Evolutionary conservation across 257 asterid species (phyloP), one percentile per base, ranked within the genome.

Genomic region (Nicotiana tabacum): DNA sequence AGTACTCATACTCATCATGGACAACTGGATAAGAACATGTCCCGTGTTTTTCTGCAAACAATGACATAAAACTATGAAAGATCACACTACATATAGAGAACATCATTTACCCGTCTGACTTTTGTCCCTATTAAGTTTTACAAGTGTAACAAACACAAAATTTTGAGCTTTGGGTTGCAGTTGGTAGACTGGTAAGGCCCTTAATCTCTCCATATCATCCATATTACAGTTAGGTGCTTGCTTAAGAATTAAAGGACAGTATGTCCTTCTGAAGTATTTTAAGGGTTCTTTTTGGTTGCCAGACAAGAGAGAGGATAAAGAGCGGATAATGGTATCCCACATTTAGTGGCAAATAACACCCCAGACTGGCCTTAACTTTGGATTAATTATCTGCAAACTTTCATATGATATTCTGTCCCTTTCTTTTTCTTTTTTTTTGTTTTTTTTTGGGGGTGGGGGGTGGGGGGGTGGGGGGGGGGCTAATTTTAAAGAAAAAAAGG

Each of bases 1-100:
- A 96, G 89, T 92, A 96, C 33, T 53, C 88, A 87, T 93, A 92
- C 86, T 96, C 99, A 78, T 94, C 97, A 82, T 90, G 90, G 35
- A 91, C 83, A 81, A 90, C 94, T 69, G 96, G 79, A 83, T 91
- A 88, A 46, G 93, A 84, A 86, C 98, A 96, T 53, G 99, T 96
- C 88, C 99, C 99, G 80, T 96, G 98, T 78, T 94, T 96, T 89
- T 96, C 99, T 94, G 90, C 78, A 84, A 51, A 67, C 74, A 80
- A 86, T 58, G 32, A 77, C 53, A 82, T 16, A 17, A 46, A 51
- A 76, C 15, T 27, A 74, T 51, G 27, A 21, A 12, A 32, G n/a
- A 9, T 81, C 58, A 81, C 69, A 61, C 33, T 11, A 43, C 33
- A 46, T 48, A 64, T 11, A 35, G 29, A 13, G 10, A 76, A 15